Evolutionary conservation across 768 basidiomycete genomes (phyloP).

Genomic region (Solioccasus polychromus): DNA sequence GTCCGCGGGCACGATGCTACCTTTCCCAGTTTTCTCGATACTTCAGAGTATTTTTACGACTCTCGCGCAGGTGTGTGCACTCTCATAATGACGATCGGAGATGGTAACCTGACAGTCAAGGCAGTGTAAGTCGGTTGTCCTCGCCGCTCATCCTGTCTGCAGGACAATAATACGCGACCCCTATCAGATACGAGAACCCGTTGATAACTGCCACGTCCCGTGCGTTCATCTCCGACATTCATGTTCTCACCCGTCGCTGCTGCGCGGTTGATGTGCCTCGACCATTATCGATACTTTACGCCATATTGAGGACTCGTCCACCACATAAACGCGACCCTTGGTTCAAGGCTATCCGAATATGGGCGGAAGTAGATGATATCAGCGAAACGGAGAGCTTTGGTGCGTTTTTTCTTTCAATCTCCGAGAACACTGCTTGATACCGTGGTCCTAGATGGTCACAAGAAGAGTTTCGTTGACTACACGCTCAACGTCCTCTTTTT

Average conservation of each 20-base stretch:
- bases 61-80: conserved; percentile 57
- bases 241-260: conserved; percentile 56
- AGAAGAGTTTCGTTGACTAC: conserved; percentile 74
- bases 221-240: conserved; percentile 68
- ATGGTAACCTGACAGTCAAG: conserved; percentile 7
- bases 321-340: conserved; percentile 35
- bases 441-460: conserved; percentile 65
- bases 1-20: conserved; percentile 58
- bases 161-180: conserved; percentile 7
- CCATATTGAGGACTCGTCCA: conserved; percentile 45
- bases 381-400: conserved; percentile 81
- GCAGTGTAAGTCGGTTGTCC: conserved; percentile 27
- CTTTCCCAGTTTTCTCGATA: conserved; percentile 45
- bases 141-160: not conserved
- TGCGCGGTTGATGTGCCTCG: conserved; percentile 65
- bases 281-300: conserved; percentile 57
- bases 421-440: not conserved
- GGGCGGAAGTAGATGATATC: conserved; percentile 74
- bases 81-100: conserved; percentile 1
- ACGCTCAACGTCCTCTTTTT: conserved; percentile 74
- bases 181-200: conserved; percentile 72
- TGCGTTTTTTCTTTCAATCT: conserved; percentile 28
- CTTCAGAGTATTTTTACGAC: conserved; percentile 66
- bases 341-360: conserved; percentile 64
- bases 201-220: conserved; percentile 73